Percentiles rank a stretch among this genome's conserved stretches.
Conservation (phyloP, 768 basidiomycete species). For the Boletales sp. region DNA sequence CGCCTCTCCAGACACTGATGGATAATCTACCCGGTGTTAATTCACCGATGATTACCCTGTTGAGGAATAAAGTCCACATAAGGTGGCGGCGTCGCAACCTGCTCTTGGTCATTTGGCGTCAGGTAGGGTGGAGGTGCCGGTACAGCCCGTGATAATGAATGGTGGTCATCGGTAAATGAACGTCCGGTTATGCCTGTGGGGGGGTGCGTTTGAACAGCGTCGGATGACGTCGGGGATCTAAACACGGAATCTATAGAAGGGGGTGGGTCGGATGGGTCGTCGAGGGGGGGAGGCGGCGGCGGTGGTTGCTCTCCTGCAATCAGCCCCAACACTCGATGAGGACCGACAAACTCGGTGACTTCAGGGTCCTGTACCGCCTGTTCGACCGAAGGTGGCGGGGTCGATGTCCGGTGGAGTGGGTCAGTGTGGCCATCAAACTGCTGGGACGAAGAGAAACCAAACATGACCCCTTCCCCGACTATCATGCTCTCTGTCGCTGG, state of each 20-base stretch:
- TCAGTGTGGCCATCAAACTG: slow-evolving; percentile 83
- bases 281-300: slow-evolving; percentile 78
- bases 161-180: slow-evolving; percentile 29
- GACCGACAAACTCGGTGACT: slow-evolving; percentile 60
- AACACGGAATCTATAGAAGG: slow-evolving; percentile 86
- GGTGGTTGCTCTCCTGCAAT: slow-evolving; percentile 57
- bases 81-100: slow-evolving; percentile 56
- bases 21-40: too few relatives aligned
- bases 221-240: slow-evolving; percentile 33
- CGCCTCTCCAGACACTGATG: too few relatives aligned
- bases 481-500: slow-evolving; percentile 36
- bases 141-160: slow-evolving; percentile 36
- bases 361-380: slow-evolving; percentile 71
- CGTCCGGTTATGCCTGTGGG: slow-evolving; percentile 29
- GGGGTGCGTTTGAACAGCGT: slow-evolving; percentile 13
- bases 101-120: slow-evolving; percentile 48
- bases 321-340: slow-evolving; percentile 57
- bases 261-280: slow-evolving; percentile 85
- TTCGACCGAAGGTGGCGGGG: slow-evolving; percentile 75
- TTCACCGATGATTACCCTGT: slow-evolving; percentile 12
- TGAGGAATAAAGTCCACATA: slow-evolving; percentile 49
- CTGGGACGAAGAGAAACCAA: slow-evolving; percentile 66
- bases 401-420: slow-evolving; percentile 56
- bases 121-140: slow-evolving; percentile 81
- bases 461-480: slow-evolving; percentile 71